Base-by-base conservation (phyloP, 148 eudicot species). In the Rhododendron ovatum region DNA sequence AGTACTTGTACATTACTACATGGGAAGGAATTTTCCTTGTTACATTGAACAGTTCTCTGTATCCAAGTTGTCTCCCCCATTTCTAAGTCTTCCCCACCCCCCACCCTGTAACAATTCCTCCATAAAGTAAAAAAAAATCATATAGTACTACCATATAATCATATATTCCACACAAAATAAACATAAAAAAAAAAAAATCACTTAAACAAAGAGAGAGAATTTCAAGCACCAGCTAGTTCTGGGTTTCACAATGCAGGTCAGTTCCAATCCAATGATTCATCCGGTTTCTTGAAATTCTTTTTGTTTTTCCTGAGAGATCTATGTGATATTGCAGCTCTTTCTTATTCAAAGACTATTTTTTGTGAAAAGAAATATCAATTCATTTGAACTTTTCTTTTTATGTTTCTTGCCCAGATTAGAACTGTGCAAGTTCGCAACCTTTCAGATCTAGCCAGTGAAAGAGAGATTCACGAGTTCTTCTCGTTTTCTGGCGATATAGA, bases 381-480 rank as follows among this genome's bases (percentile, higher is more conserved):
- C 20, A 51, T 39, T 73, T 86, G 65, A 57, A 24, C 35, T 10
- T 2, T 53, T 69, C 78, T n/a, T 82, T 69, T 82, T 69, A 10
- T n/a, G 22, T 50, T 6, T 50, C 7, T 77, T 30, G 61, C 61
- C 13, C 91, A 94, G 98, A 92, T 89, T 20, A 92, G 90, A 92
- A 95, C 99, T 59, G 93, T 96, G 77, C 90, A 90, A 86, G 99
- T 96, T 24, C 84, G 90, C 83, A 92, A 92, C 86, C 86, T 96
- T 20, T 96, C 99, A 93, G 99, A 96, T 96, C 98, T 95, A 89
- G 99, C 98, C 11, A 94, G 90, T 33, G 94, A 94, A 61, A 93
- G 98, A 81, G 98, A 95, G 91, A 91, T 96, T 85, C 91, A 92
- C 53, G 99, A 96, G 85, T 96, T 96, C 83, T 96, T 96, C 91